Percentiles rank a stretch among this genome's conserved stretches.
Evolutionary conservation across 768 basidiomycete genomes (phyloP).

Genomic region (Suillus subalutaceus): DNA sequence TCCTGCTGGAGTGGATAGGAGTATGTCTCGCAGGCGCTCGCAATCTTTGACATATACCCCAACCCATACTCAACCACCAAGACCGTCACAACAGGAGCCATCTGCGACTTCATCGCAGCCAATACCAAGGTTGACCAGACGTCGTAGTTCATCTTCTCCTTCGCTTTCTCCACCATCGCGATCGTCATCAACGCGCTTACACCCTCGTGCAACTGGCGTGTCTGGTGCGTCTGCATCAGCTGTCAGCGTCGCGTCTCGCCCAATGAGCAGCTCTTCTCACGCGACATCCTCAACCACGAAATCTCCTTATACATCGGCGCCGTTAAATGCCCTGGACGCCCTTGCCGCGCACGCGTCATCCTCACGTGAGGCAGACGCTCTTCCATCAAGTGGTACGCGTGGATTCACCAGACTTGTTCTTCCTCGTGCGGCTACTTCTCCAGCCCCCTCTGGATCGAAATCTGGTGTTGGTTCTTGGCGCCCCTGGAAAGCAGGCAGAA

Average conservation of each 20-base stretch:
- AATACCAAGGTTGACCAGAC: constrained; percentile 27
- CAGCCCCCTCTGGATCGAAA: constrained; percentile 20
- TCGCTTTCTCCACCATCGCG: constrained; percentile 14
- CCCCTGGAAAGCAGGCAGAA: constrained; percentile 27
- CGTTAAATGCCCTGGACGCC: constrained; percentile 33
- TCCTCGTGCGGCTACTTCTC: constrained; percentile 40
- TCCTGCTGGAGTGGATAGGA: constrained; percentile 6
- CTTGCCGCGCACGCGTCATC: constrained; percentile 34
- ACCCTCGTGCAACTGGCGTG: constrained; percentile 8
- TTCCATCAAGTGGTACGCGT: constrained; percentile 55
- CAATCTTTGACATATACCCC: constrained; percentile 18
- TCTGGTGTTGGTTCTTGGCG: constrained; percentile 16
- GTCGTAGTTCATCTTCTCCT: constrained; percentile 36
- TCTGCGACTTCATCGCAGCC: constrained; percentile 17
- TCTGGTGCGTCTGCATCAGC: constrained; percentile 13
- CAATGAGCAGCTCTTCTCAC: constrained; percentile 18
- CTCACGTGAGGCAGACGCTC: constrained; percentile 25
- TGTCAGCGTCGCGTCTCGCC: constrained; percentile 18
- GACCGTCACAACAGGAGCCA: constrained; percentile 26
- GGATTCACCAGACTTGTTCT: constrained; percentile 59
- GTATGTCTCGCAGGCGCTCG: constrained; percentile 20
- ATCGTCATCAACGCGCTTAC: constrained; percentile 8
- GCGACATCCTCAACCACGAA: constrained; percentile 28
- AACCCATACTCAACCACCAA: constrained; percentile 15
- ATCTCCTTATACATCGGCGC: constrained; percentile 33